Conservation (phyloP, 108 stramenopile species). For the Skeletonema grethae region DNA sequence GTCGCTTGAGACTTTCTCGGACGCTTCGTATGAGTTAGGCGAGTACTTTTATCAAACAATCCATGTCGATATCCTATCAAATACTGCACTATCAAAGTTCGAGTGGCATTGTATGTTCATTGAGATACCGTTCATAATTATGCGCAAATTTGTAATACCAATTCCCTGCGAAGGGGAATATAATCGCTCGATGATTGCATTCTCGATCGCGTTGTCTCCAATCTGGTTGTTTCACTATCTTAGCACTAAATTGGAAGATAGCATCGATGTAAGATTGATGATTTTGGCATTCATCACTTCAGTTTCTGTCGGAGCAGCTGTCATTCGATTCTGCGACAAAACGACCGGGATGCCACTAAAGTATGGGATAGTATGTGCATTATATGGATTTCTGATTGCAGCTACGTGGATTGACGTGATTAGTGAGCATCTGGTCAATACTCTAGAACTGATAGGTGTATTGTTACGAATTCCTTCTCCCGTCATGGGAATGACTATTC, state of each 20-base stretch:
- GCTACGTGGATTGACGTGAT: constrained; percentile 93
- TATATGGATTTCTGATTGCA: constrained; percentile 82
- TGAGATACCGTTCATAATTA: constrained; percentile 19
- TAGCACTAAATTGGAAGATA: constrained; percentile 43
- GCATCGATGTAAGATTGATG: constrained; percentile 32
- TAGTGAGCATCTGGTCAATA: constrained; percentile 79
- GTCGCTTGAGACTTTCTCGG: constrained; percentile 3
- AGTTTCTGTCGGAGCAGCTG: constrained; percentile 22
- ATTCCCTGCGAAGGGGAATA: constrained; percentile 85
- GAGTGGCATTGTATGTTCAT: constrained; percentile 3
- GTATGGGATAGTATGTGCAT: constrained; percentile 63
- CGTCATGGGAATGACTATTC: constrained; percentile 88
- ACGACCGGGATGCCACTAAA: constrained; percentile 52
- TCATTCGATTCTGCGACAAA: constrained; percentile 62
- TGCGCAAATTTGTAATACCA: constrained; percentile 41
- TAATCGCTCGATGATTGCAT: constrained; percentile 60
- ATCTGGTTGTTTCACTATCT: constrained; percentile 70
- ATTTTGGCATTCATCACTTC: constrained; percentile 19
- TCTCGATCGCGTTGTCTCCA: constrained; percentile 67
- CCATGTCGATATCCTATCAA: background rate
- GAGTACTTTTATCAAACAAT: constrained; percentile 12
- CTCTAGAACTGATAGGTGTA: constrained; percentile 83
- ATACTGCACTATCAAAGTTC: background rate
- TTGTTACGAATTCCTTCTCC: constrained; percentile 68
- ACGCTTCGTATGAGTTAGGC: constrained; percentile 7